These are phyloP conservation scores for Yarrowia hollandica DNA, from an alignment of 805 yeast species.

Conservation along the genomic window DNA sequence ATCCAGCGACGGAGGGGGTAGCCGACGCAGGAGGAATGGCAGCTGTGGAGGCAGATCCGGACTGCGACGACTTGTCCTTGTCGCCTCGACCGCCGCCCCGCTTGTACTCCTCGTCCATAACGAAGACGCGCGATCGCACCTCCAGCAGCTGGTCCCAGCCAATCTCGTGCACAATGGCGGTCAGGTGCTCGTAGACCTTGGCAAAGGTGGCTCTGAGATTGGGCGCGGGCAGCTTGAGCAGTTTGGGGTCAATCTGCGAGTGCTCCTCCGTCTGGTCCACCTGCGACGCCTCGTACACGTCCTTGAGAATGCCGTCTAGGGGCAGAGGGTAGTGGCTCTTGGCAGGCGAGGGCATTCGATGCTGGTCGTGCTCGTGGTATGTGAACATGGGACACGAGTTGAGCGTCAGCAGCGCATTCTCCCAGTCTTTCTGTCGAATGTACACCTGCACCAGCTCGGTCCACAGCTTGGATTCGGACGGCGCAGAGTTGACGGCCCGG, in stretches of 20 bases:
- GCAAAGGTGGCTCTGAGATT: constrained; percentile 54
- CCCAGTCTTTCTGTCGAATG: constrained; percentile 54
- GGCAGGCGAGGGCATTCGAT: constrained; percentile 48
- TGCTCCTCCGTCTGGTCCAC: constrained; percentile 36
- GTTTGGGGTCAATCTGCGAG: constrained; percentile 48
- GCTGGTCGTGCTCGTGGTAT: constrained; percentile 48
- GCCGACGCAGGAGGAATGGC: constrained; percentile 16
- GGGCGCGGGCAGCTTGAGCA: constrained; percentile 54
- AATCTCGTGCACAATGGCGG: constrained; percentile 61
- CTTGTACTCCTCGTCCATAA: constrained; percentile 75
- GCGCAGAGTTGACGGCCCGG: constrained; percentile 64
- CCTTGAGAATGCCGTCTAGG: constrained; percentile 52
- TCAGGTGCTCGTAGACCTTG: constrained; percentile 66
- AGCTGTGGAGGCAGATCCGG: constrained; percentile 8
- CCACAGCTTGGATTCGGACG: constrained; percentile 78
- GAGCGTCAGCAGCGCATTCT: constrained; percentile 62
- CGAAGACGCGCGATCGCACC: constrained; percentile 68
- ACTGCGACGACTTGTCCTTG: not conserved
- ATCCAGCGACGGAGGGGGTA: not conserved
- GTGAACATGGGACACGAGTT: constrained; percentile 75
- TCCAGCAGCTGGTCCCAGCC: constrained; percentile 83
- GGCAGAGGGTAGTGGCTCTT: constrained; percentile 54
- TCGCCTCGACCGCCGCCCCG: constrained; percentile 36
- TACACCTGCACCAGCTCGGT: constrained; percentile 60
- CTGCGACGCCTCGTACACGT: constrained; percentile 47